Evolutionary conservation across 108 stramenopile genomes (phyloP).

Genomic region (Craspedostauros australis): DNA sequence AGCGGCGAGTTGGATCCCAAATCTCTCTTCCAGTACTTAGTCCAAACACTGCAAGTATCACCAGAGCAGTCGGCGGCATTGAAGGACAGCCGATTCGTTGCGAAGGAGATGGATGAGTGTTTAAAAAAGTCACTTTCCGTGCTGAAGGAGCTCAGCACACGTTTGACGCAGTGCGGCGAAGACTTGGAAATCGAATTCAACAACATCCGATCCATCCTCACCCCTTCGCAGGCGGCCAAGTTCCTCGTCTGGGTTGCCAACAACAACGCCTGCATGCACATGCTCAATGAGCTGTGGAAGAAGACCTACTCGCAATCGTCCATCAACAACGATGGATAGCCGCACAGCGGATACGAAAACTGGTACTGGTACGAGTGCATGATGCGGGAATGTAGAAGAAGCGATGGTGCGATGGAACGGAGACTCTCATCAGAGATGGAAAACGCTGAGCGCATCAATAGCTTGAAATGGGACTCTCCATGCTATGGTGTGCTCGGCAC

Average conservation of each 20-base stretch:
- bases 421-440: no score
- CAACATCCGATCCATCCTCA: slow-evolving; percentile 68
- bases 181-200: slow-evolving; percentile 82
- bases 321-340: no score
- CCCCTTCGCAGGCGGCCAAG: slow-evolving; percentile 86
- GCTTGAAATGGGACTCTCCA: no score
- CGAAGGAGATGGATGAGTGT: slow-evolving; percentile 62
- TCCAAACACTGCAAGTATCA: slow-evolving; percentile 37
- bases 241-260: slow-evolving; percentile 91
- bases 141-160: slow-evolving; percentile 40
- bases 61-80: slow-evolving; percentile 64
- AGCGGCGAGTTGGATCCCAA: slow-evolving; percentile 25
- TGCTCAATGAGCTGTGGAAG: slow-evolving; percentile 92
- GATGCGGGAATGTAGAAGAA: no score
- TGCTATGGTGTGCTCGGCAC: no score
- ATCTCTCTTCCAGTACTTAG: slow-evolving; percentile 38
- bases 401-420: no score
- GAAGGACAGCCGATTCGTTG: slow-evolving; percentile 60
- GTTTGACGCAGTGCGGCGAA: slow-evolving; percentile 49
- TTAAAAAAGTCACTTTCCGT: slow-evolving; percentile 42
- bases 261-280: slow-evolving; percentile 91
- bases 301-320: slow-evolving; percentile 35
- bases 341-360: no score
- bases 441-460: no score
- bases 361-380: no score